Conservation (phyloP, 768 basidiomycete species). For the Neoboletus brunneissimus region DNA sequence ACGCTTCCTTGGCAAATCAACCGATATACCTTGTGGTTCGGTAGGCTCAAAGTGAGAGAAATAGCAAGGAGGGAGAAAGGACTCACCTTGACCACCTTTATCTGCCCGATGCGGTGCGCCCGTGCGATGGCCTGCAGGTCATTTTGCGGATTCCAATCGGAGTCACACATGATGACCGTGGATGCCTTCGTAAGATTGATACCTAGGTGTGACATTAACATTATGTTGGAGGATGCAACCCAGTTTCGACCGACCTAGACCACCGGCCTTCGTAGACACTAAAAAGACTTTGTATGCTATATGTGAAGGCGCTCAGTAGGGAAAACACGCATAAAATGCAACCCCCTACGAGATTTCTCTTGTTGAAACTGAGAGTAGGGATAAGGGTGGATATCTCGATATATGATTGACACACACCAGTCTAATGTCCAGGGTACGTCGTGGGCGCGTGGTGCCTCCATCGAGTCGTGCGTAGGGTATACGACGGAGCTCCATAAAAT, state of each 20-base stretch:
- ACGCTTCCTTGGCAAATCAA: slow-evolving; percentile 68
- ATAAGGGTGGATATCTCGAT: not conserved
- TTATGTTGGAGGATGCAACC: not conserved
- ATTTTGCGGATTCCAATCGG: slow-evolving; percentile 69
- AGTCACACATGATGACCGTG: slow-evolving; percentile 78
- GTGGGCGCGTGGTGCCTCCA: slow-evolving; percentile 50
- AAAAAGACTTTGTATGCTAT: slow-evolving; percentile 65
- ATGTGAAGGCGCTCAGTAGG: slow-evolving; percentile 2
- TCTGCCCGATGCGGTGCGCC: slow-evolving; percentile 80
- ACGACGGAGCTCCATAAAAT: slow-evolving; percentile 57
- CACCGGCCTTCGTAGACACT: slow-evolving; percentile 70
- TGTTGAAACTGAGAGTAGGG: slow-evolving; percentile 48
- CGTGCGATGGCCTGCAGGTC: slow-evolving; percentile 85
- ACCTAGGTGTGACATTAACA: slow-evolving; percentile 39
- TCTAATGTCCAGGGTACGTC: slow-evolving; percentile 56
- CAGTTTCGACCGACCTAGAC: slow-evolving; percentile 46
- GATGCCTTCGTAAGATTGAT: slow-evolving; percentile 84
- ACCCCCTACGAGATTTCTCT: slow-evolving; percentile 48
- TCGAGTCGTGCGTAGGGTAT: slow-evolving; percentile 63
- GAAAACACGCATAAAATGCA: not conserved
- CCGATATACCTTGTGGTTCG: slow-evolving; percentile 53
- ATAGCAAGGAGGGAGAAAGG: too few relatives aligned
- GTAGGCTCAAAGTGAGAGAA: not conserved
- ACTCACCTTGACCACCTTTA: slow-evolving; percentile 59
- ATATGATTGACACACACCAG: slow-evolving; percentile 36